Evolutionary conservation across 257 asterid species (phyloP).

Genomic region (Solanum sejunctum): DNA sequence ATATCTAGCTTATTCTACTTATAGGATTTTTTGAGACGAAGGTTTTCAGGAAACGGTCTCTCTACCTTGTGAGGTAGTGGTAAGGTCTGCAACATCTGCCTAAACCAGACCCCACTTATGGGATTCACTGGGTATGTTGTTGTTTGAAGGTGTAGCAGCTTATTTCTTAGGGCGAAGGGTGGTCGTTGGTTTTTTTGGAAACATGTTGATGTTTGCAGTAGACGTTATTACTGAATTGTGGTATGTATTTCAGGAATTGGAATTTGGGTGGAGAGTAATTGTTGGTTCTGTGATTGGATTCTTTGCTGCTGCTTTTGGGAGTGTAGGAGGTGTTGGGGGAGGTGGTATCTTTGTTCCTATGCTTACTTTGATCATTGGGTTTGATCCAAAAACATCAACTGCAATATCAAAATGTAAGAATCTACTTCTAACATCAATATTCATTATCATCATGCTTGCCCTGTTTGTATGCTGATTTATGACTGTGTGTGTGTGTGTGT

Average conservation of each 20-base stretch:
- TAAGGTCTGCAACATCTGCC: too few relatives aligned
- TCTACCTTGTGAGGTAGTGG: too few relatives aligned
- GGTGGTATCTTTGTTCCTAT: slow-evolving; percentile 59
- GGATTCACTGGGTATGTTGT: too few relatives aligned
- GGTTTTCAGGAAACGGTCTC: too few relatives aligned
- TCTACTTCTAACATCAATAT: neutral
- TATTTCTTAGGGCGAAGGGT: neutral
- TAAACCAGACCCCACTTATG: too few relatives aligned
- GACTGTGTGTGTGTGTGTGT: neutral
- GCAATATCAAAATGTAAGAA: slow-evolving; percentile 52
- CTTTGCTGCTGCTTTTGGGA: slow-evolving; percentile 64
- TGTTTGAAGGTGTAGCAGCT: neutral
- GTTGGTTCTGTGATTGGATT: slow-evolving; percentile 43
- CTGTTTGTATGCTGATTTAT: neutral
- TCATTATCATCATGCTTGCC: neutral
- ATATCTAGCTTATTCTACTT: too few relatives aligned
- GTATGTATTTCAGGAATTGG: slow-evolving; percentile 23
- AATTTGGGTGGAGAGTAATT: slow-evolving; percentile 46
- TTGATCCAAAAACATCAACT: slow-evolving; percentile 48
- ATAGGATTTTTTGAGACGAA: too few relatives aligned
- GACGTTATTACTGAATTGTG: neutral
- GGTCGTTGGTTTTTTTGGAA: neutral
- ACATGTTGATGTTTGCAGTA: neutral
- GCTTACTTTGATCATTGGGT: slow-evolving; percentile 43
- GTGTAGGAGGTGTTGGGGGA: slow-evolving; percentile 59